Percentiles rank a stretch among this genome's conserved stretches.
Conservation (phyloP, 352 stramenopile species). For the Globisporangium rhizosaccharum region DNA sequence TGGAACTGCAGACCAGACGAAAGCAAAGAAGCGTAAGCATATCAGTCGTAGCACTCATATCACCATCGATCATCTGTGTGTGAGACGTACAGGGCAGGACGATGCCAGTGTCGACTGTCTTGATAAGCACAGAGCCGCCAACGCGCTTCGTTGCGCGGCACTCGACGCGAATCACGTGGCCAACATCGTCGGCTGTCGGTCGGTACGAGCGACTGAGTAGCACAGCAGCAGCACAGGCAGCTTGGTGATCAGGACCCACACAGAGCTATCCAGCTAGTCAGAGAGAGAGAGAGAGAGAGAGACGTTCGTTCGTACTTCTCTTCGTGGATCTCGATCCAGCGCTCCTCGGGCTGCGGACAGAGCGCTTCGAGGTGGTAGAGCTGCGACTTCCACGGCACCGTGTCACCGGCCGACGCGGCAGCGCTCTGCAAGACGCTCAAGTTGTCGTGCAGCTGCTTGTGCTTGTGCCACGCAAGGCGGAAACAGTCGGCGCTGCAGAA, state of each 20-base stretch:
- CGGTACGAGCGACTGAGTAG: constrained; percentile 59
- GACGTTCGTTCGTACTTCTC: constrained; percentile 38
- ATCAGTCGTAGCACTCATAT: not conserved
- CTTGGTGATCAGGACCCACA: too few species aligned
- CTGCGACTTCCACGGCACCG: constrained; percentile 54
- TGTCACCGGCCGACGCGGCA: constrained; percentile 1
- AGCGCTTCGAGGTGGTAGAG: constrained; percentile 53
- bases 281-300: not conserved
- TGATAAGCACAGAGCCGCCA: constrained; percentile 48
- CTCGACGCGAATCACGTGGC: constrained; percentile 77
- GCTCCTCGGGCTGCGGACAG: constrained; percentile 43
- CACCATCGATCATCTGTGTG: not conserved
- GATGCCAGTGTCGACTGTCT: constrained; percentile 80
- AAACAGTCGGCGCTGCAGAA: constrained; percentile 73
- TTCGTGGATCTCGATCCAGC: constrained; percentile 59
- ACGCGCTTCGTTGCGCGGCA: constrained; percentile 61
- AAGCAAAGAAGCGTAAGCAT: not conserved
- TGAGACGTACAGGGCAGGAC: constrained; percentile 73
- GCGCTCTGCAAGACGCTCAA: constrained; percentile 18
- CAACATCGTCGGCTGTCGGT: constrained; percentile 58
- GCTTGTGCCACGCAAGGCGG: constrained; percentile 51
- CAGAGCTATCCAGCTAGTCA: not conserved
- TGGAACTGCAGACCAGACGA: constrained; percentile 45
- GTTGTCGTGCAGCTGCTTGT: constrained; percentile 58
- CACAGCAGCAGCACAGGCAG: constrained; percentile 21